Evolutionary conservation across 441 rosid species (phyloP), one percentile per base, ranked within the genome.

Genomic region (Corymbia citriodora): DNA sequence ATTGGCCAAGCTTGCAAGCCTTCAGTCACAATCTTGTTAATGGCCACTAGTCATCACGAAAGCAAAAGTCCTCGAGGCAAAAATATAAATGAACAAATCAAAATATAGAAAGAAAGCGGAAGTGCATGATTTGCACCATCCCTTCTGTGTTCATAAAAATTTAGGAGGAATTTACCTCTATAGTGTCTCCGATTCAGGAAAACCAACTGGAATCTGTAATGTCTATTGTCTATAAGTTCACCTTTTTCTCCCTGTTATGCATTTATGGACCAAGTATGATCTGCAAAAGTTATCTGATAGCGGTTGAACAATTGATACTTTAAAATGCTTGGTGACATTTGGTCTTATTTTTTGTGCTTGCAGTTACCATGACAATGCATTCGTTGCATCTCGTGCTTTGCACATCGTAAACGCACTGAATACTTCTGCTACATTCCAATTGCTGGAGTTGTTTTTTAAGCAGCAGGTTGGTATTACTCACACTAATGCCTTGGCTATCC

Each of bases 331-430:
- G 12, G n/a, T 11, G 21, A 70, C 72, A 29, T 19, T n/a, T 25
- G 45, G 36, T 49, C 87, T 49, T 4, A 45, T 87, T 88, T 53
- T 59, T 53, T 83, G 48, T 55, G 83, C 88, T 92, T 94, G 85
- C 95, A 97, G 99, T 54, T 97, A 95, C 93, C 99, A 98, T 87
- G 99, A 98, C 92, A 94, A 96, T 90, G 98, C 99, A 9, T 98
- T 85, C 88, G 95, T 91, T 27, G 91, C 96, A 81, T 97, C 97
- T 90, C 97, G 97, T 25, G 97, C 97, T 27, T 91, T 98, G 92
- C 97, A 98, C 91, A 94, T 98, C 40, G 97, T 94, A 33, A 92
- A 96, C 88, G 10, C 55, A 31, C 61, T 96, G 48, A 94, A 95
- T 92, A 55, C 94, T 87, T 94, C 94, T 55, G 95, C 94, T 33